Base-by-base conservation (phyloP, 768 basidiomycete species). In the Pleurotus djamor region DNA sequence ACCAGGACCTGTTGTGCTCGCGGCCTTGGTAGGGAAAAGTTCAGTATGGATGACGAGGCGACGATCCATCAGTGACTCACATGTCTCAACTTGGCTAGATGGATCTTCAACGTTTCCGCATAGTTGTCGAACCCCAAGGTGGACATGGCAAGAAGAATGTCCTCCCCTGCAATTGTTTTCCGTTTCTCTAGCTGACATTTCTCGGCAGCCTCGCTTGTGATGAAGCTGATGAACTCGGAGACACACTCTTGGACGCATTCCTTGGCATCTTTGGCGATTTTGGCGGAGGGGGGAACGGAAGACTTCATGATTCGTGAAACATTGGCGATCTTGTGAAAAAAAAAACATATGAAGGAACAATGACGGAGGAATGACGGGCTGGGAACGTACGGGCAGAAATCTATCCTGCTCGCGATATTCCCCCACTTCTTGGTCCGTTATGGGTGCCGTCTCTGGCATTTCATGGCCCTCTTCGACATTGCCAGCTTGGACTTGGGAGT, bases 171-270 rank as follows among this genome's bases (percentile, higher is more conserved):
- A 47, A 98, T 95, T 60, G 96, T 98, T 79, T 98, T 98, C 62
- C 96, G 83, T 75, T 98, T 98, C 78, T 98, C 96, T 65, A 91
- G 79, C 69, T 91, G 84, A 64, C 94, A 96, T 68, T 94, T 94
- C 73, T 98, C 96, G 13, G 93, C 94, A 4, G 96, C 96, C 72
- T 98, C 96, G 47, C 89, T 92, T 33, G 96, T 97, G 76, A 98
- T 94, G 82, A 98, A 98, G 66, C 87, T 88, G 72, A 98, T 98
- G 79, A 97, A 98, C 76, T 98, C 96, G 45, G 92, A 94, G 58
- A 97, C 94, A 74, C 96, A 97, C 75, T 98, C 96, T 72, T 98
- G 96, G 45, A 98, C 94, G 74, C 93, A 95, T 75, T 98, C 96
- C 71, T 98, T 98, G 48, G 95, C 95, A 73, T 98, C 96, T 72